Evolutionary conservation across 2,329 filamentous ascomycete species (phyloP).

Genomic region (Fusarium sp.): DNA sequence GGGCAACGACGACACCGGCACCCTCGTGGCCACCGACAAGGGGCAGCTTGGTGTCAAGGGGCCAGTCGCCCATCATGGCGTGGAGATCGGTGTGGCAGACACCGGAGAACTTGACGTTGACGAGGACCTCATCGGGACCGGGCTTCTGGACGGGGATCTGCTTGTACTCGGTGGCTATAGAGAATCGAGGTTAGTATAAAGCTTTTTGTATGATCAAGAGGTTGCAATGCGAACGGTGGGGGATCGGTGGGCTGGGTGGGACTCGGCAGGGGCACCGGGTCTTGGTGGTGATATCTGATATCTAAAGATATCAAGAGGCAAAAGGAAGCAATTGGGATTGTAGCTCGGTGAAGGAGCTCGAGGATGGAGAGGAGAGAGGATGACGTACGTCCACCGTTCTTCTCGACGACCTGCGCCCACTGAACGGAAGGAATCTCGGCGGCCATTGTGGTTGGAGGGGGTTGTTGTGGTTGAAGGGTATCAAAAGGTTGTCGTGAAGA

Average conservation of each 20-base stretch:
- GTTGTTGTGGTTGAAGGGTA: constrained; percentile 32
- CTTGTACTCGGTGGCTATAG: constrained; percentile 77
- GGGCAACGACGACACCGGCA: constrained; percentile 86
- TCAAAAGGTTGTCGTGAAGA: constrained; percentile 46
- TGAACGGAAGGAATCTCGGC: constrained; percentile 82
- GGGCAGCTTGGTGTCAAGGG: constrained; percentile 84
- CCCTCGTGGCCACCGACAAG: constrained; percentile 87
- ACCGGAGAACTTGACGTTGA: constrained; percentile 92
- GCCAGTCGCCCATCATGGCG: constrained; percentile 93
- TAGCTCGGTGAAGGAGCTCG: background rate
- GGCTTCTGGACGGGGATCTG: constrained; percentile 86
- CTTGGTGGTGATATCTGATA: constrained; percentile 16
- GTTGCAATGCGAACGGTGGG: constrained; percentile 34
- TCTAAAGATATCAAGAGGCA: constrained; percentile 26
- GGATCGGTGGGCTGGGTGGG: constrained; percentile 31
- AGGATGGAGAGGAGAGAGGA: constrained; percentile 3
- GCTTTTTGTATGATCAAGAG: constrained; percentile 12
- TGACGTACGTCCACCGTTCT: constrained; percentile 78
- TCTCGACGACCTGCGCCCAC: constrained; percentile 92
- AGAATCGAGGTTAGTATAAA: constrained; percentile 34
- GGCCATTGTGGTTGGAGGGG: constrained; percentile 48
- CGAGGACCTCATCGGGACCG: constrained; percentile 89
- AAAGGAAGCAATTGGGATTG: constrained; percentile 21
- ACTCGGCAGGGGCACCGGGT: constrained; percentile 23
- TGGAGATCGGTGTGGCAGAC: constrained; percentile 90